A percentile compares a stretch with the other conserved stretches of the same genome.
Evolutionary conservation across 2,329 filamentous ascomycete species (phyloP).

Genomic region (Stagonosporopsis chrysanthemi): DNA sequence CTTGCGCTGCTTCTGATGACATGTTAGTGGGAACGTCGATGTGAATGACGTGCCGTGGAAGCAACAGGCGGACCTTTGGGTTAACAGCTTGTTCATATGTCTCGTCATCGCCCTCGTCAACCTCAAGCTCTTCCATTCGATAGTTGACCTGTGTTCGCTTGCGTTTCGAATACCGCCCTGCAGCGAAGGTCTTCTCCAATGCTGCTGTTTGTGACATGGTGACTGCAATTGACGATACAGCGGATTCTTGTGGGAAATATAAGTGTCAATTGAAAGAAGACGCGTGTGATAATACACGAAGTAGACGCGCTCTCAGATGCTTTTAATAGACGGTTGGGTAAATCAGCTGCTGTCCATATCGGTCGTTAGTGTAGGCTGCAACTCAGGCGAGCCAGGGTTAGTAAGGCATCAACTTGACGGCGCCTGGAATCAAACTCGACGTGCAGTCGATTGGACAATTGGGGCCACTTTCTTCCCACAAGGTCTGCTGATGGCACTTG

Average conservation of each 20-base stretch:
- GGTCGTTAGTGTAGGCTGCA: slow-evolving; percentile 45
- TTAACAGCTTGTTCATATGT: slow-evolving; percentile 27
- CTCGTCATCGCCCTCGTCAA: slow-evolving; percentile 29
- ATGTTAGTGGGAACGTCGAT: slow-evolving; percentile 8
- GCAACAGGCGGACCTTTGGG: slow-evolving; percentile 35
- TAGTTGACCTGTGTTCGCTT: slow-evolving; percentile 46
- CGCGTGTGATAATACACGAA: slow-evolving; percentile 33
- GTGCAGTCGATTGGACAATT: not conserved
- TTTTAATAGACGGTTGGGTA: slow-evolving; percentile 30
- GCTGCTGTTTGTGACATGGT: slow-evolving; percentile 28
- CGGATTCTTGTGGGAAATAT: not conserved
- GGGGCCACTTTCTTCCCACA: not conserved
- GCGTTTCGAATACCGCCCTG: slow-evolving; percentile 43
- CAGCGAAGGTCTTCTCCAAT: slow-evolving; percentile 22
- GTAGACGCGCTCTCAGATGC: slow-evolving; percentile 30
- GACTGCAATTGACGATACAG: not conserved
- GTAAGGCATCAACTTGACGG: slow-evolving; percentile 40
- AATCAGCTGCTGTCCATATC: slow-evolving; percentile 25
- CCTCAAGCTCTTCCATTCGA: slow-evolving; percentile 33
- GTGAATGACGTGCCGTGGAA: not conserved
- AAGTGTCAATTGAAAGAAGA: not conserved
- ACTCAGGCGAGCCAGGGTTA: slow-evolving; percentile 31
- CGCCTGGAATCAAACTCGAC: slow-evolving; percentile 5
- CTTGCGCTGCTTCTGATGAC: slow-evolving; percentile 34
- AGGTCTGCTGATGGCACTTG: not conserved